Percentiles rank a stretch among this genome's conserved stretches.
These are phyloP conservation scores for Ceratocystis alfenasii DNA, from an alignment of 2,329 filamentous ascomycete genomes.

Conservation along the genomic window DNA sequence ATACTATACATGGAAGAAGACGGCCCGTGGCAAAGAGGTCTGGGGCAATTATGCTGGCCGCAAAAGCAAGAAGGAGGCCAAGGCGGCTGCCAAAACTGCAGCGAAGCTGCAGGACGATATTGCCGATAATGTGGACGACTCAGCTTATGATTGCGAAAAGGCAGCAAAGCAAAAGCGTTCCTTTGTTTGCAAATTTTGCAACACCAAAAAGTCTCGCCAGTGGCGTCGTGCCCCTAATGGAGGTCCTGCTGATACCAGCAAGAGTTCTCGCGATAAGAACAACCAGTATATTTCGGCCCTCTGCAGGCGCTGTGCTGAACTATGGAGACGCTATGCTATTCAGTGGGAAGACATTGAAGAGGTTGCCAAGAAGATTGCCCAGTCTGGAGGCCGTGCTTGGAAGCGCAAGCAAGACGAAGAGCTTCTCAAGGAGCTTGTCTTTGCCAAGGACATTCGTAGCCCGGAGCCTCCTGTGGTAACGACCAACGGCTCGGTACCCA, in stretches of 20 bases:
- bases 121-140: constrained; percentile 85
- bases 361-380: constrained; percentile 72
- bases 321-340: constrained; percentile 93
- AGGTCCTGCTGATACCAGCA: constrained; percentile 47
- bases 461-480: constrained; percentile 19
- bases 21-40: constrained; percentile 67
- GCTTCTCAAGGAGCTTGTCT: constrained; percentile 59
- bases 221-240: constrained; percentile 84
- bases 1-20: constrained; percentile 99
- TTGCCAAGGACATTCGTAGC: constrained; percentile 43
- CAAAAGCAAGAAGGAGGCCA: constrained; percentile 80
- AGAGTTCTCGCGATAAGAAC: constrained; percentile 61
- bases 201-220: constrained; percentile 64
- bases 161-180: constrained; percentile 63
- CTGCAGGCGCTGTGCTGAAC: constrained; percentile 76
- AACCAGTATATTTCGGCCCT: constrained; percentile 66
- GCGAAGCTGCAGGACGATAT: constrained; percentile 82
- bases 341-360: constrained; percentile 93
- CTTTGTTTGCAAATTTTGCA: constrained; percentile 92
- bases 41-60: constrained; percentile 83
- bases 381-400: constrained; percentile 68
- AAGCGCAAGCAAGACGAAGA: constrained; percentile 89
- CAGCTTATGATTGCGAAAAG: constrained; percentile 86
- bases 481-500: constrained; percentile 23
- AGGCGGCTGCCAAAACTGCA: constrained; percentile 55